Base-by-base conservation (phyloP, 176 grass and related monocot species). In the Secale cereale region DNA sequence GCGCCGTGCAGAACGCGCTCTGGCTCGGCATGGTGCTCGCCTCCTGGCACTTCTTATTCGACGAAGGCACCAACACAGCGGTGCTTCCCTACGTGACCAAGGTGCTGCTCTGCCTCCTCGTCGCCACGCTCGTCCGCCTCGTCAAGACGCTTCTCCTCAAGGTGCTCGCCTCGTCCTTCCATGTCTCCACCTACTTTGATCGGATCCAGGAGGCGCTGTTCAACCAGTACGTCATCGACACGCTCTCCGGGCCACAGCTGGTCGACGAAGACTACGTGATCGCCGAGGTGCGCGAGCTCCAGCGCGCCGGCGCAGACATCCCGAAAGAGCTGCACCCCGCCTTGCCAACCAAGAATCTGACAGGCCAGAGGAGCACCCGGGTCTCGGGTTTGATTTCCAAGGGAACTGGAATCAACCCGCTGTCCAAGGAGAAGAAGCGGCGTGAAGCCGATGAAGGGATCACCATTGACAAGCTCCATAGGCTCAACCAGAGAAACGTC, bases 141-240 rank as follows among this genome's bases (percentile, higher is more conserved):
- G 62, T 85, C 71, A 97, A 97, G 81, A 94, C 91, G 1, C 65
- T 98, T 81, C 71, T 98, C 25, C 23, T 95, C 71, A 98, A 98
- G 93, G 85, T 94, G 29, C 67, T 95, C 65, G 93, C 93, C 3
- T 97, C 94, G 0, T 94, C 89, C 43, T 97, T 97, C 80, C 94
- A 97, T 79, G 89, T 94, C 28, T 92, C 87, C 36, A 86, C 94
- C 9, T 97, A 92, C 62, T 97, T 97, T 1, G 94, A 97, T 14
- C 85, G 94, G 68, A 97, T 97, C n/a, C 94, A 94, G 39, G 91
- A 94, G 64, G 89, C 94, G 17, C 45, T 97, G 7, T 94, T 90
- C 79, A 91, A 92, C 83, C 94, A 97, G 2, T 94, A 90, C 31
- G 91, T 94, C 46, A 82, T 94, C 3, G 87, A 97, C 79, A 97